Base-by-base conservation (phyloP, 2,329 filamentous ascomycete genomes). In the Orbilia ellipsospora region DNA sequence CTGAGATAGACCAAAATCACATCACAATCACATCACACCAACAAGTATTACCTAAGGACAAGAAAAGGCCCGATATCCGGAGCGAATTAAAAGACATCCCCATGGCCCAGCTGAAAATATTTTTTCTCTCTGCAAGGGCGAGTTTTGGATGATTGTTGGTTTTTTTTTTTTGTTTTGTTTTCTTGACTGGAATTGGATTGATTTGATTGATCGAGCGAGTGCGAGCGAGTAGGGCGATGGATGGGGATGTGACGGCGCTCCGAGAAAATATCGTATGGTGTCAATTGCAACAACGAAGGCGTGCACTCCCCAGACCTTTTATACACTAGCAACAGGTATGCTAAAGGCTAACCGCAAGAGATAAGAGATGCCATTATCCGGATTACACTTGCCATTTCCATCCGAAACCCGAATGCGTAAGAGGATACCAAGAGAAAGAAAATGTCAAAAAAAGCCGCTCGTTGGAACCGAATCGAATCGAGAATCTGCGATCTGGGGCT, bases 261-360 rank as follows among this genome's bases (percentile, higher is more conserved):
- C 55, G 55, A 45, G 36, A 59, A 45, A 44, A 44, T 59, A 59
- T 59, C 36, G 55, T 59, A 61, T 61, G 57, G 23, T 61, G 57
- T 61, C 40, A 61, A 20, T 50, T 20, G 42, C 18, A 26, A 23
- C 50, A 26, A 13, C 48, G 57, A 61, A 61, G 57, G 40, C 56
- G 57, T 61, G 57, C 57, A 48, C n/a, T 26, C 16, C 16, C 16
- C 16, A 48, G 40, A 52, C 42, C 31, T 10, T 36, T 36, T 23
- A 23, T 23, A 23, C 23, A 23, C 23, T 23, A 23, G n/a, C n/a
- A n/a, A n/a, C n/a, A n/a, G n/a, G n/a, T n/a, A 23, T 23, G 4
- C 23, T 23, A 23, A n/a, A n/a, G 2, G 23, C 23, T 23, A 8
- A 56, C 15, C 36, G 52, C 40, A 56, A 56, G 48, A 48, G 44